Evolutionary conservation across 495 filamentous ascomycete species (phyloP), one percentile per base, ranked within the genome.

Genomic region (Friedmanniomyces endolithicus): DNA sequence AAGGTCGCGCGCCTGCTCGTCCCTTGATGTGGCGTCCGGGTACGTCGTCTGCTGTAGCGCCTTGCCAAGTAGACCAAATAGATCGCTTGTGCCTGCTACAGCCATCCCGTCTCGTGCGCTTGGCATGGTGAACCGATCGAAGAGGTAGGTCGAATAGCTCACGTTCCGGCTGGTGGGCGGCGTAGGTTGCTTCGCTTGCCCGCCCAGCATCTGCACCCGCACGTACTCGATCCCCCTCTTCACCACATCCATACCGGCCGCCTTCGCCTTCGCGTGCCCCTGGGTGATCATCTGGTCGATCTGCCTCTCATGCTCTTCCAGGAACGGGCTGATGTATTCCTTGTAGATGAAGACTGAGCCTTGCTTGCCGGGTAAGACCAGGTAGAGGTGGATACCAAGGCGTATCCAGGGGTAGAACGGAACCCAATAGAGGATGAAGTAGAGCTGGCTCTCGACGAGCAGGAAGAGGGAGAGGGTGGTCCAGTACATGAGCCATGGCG

Each of bases 401-500:
- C 94, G 90, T 67, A 94, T 75, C 77, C 86, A 95, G 63, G 87
- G 77, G 72, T 96, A 99, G 74, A 97, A 94, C 33, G 94, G 92
- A 52, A 97, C 71, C 85, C 88, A 96, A 66, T 76, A 74, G 37
- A 97, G 75, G 65, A 96, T 79, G 71, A 88, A 95, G 51, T 81
- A 80, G 20, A 80, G 81, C 85, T 87, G 94, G 33, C 84, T 87
- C 70, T 97, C 92, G 72, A 85, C 78, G 61, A 92, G 78, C 57
- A 87, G 71, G 51, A 85, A 79, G 72, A 84, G 83, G 39, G 87
- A 84, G 46, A 96, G 75, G 27, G 94, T 88, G 44, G 95, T 87
- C 88, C 89, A 99, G 77, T 97, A 99, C 85, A 96, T 97, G 50
- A 99, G 78, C 92, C 92, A 99, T 89, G 92, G 92, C 58, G 88